Percentiles rank a stretch among this genome's conserved stretches.
These are phyloP conservation scores for Cercis canadensis DNA, from an alignment of 306 rosid species.

Conservation along the genomic window DNA sequence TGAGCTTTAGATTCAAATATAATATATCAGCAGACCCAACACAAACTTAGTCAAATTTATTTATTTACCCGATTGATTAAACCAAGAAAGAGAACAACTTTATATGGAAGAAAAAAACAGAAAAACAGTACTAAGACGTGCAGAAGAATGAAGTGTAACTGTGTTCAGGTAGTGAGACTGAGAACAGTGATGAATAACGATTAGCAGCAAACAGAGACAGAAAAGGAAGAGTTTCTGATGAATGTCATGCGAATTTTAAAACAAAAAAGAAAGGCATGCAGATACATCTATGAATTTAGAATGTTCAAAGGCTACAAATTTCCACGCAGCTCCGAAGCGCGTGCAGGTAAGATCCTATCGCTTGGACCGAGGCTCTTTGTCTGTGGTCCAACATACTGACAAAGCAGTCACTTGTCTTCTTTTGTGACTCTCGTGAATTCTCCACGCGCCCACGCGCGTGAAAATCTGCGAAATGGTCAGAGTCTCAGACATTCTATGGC, in stretches of 20 bases:
- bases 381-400: slow-evolving; percentile 54
- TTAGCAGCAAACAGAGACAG: background rate
- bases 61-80: too few relatives aligned
- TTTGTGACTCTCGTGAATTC: background rate
- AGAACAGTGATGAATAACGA: too few relatives aligned
- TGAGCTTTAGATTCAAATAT: too few relatives aligned
- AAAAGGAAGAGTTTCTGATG: slow-evolving; percentile 18
- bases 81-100: too few relatives aligned
- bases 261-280: background rate
- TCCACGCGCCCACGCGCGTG: slow-evolving; percentile 49
- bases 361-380: slow-evolving; percentile 36
- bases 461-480: slow-evolving; percentile 43
- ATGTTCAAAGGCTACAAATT: slow-evolving; percentile 53
- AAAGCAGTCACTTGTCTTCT: slow-evolving; percentile 50
- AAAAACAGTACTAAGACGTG: too few relatives aligned
- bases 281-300: slow-evolving; percentile 22
- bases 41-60: too few relatives aligned
- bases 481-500: slow-evolving; percentile 37
- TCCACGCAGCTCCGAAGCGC: slow-evolving; percentile 50
- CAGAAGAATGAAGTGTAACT: too few relatives aligned
- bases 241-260: background rate
- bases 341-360: slow-evolving; percentile 46
- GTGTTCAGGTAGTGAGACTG: too few relatives aligned
- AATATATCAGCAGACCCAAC: too few relatives aligned
- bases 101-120: too few relatives aligned